Base-by-base conservation (phyloP, 192 early-diverging fungal genomes). In the Coemansia sp. region DNA sequence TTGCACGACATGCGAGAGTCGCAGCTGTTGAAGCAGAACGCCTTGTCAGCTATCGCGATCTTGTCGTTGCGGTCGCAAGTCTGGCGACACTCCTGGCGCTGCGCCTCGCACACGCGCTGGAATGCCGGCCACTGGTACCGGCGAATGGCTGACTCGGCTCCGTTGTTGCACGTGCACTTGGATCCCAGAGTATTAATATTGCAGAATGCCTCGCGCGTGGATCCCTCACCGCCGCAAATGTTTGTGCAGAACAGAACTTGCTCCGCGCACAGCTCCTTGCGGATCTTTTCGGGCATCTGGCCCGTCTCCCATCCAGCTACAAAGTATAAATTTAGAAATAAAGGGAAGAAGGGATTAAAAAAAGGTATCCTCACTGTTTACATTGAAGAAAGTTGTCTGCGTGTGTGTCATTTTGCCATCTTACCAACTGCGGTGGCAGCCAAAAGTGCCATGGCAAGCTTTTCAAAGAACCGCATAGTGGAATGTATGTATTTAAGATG, bases 121-220 rank as follows among this genome's bases (percentile, higher is more conserved):
- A 77, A 82, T 20, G 71, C 79, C 7, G 79, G 79, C 79, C 79
- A 82, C 58, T 82, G 79, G 62, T 76, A 71, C 64, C 79, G 74
- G 45, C 59, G 74, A 59, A 82, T 74, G n/a, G 74, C 67, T 2
- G 74, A 64, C 19, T 82, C 79, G 32, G 79, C 79, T n/a, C 79
- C 79, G 35, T 82, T 82, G 56, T 29, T 65, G 64, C 79, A 82
- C 11, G 47, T 19, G 65, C 79, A 82, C 42, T 82, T 82, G 57
- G 79, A 76, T 5, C 79, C 79, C 0, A 82, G 71, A 39, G 79
- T 77, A 51, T 69, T 71, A 31, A 67, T 43, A 65, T 82, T 82
- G 70, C 79, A 82, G 74, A 82, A 82, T 4, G 79, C 74, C 53
- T 82, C 79, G 57, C 71, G 66, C 3, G 79, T 76, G 19, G 63